These are phyloP conservation scores for Phyllosticta capitalensis DNA, from an alignment of 2,329 filamentous ascomycete genomes.

Conservation along the genomic window DNA sequence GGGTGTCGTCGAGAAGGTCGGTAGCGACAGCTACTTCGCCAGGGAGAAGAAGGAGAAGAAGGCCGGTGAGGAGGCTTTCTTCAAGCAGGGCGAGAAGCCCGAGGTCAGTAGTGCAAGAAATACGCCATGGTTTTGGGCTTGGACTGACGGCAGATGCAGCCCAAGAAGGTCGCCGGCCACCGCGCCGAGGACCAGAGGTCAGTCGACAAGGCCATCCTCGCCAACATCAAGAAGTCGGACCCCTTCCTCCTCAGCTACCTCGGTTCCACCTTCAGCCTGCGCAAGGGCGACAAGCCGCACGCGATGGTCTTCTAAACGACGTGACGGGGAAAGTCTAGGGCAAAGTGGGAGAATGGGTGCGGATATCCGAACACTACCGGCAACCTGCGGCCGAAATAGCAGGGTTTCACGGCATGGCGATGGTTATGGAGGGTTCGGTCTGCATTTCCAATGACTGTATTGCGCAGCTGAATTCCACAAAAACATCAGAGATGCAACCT, in stretches of 20 bases:
- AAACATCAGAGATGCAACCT: constrained; percentile 12
- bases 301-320: constrained; percentile 90
- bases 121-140: constrained; percentile 11
- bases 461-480: constrained; percentile 32
- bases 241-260: constrained; percentile 91
- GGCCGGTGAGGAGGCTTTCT: constrained; percentile 96
- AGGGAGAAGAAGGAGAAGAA: constrained; percentile 93
- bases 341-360: constrained; percentile 18
- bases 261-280: constrained; percentile 90
- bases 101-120: constrained; percentile 54
- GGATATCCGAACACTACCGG: constrained; percentile 31
- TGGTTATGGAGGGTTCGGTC: constrained; percentile 30
- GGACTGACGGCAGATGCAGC: constrained; percentile 44
- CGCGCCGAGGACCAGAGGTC: constrained; percentile 97
- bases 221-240: constrained; percentile 91
- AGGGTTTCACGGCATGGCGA: constrained; percentile 20
- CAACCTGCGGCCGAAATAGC: constrained; percentile 32
- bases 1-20: constrained; percentile 66
- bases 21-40: constrained; percentile 81
- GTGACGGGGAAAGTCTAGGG: constrained; percentile 11
- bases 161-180: constrained; percentile 90
- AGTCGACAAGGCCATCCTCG: constrained; percentile 90
- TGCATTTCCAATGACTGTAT: constrained; percentile 33
- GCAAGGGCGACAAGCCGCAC: constrained; percentile 99
- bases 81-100: constrained; percentile 97